phyloP scores from a whole-genome alignment of 2,329 filamentous ascomycete species.

The Cladophialophora carrionii region DNA sequence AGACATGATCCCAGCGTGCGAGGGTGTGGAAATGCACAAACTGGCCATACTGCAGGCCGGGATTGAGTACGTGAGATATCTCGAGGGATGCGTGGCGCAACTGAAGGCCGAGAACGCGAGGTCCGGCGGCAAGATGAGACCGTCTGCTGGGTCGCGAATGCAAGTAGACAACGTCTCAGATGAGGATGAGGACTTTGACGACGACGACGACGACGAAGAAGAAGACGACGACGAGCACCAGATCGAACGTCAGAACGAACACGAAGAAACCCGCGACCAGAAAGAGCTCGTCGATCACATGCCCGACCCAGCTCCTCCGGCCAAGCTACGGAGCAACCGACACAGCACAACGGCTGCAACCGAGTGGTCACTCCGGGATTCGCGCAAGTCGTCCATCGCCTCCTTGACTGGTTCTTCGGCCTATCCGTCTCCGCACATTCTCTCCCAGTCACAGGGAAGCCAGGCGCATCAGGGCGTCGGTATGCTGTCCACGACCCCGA shows the following conservation, averaged over 20 bases:
- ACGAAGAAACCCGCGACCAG: conserved; percentile 16
- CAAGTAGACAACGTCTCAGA: conserved; percentile 14
- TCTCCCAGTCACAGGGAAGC: conserved; percentile 15
- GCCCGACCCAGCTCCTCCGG: conserved; percentile 9
- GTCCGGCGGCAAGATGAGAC: conserved; percentile 4
- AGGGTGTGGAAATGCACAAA: conserved; percentile 96
- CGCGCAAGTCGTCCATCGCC: conserved; percentile 26
- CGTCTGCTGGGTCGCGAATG: neutral
- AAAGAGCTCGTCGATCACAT: conserved; percentile 20
- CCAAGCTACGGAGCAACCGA: conserved; percentile 14
- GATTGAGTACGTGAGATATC: conserved; percentile 93
- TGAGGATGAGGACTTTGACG: conserved; percentile 26
- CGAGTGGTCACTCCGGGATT: conserved; percentile 32
- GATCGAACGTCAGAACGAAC: neutral
- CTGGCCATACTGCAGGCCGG: conserved; percentile 92
- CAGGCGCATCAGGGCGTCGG: conserved; percentile 28
- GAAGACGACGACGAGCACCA: conserved; percentile 19
- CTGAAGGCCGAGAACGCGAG: conserved; percentile 59
- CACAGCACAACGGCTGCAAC: conserved; percentile 7
- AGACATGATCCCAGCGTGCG: conserved; percentile 91
- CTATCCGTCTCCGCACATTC: conserved; percentile 28
- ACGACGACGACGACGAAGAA: conserved; percentile 4
- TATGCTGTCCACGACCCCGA: conserved; percentile 38
- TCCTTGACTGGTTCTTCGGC: conserved; percentile 31
- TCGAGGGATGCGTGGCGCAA: conserved; percentile 83